Evolutionary conservation across 805 yeast genomes (phyloP).

Genomic region (Clavispora phyllophila): DNA sequence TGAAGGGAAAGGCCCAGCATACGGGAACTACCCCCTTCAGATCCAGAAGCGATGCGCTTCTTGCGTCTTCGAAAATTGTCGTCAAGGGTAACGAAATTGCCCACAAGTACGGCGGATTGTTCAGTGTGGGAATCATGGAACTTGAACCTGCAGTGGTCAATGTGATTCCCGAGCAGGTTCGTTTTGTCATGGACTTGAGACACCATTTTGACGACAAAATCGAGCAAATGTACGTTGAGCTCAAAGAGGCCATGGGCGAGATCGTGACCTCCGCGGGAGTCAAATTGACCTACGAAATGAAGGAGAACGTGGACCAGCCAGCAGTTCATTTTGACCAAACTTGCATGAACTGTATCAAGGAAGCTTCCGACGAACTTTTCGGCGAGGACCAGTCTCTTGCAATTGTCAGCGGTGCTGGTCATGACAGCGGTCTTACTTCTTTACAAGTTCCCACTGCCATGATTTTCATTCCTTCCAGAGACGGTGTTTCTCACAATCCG

Average conservation of each 20-base stretch:
- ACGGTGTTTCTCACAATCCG: conserved; percentile 65
- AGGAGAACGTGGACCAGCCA: conserved; percentile 44
- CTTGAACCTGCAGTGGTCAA: conserved; percentile 59
- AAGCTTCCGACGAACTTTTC: conserved; percentile 46
- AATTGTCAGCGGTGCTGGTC: conserved; percentile 69
- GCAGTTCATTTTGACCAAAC: conserved; percentile 54
- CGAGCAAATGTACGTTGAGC: conserved; percentile 31
- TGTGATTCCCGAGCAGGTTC: conserved; percentile 59
- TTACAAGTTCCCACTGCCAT: conserved; percentile 61
- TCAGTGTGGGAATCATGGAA: conserved; percentile 54
- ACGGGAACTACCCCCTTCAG: conserved; percentile 70
- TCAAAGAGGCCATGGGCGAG: conserved; percentile 30
- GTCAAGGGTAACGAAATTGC: conserved; percentile 54
- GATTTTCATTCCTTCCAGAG: conserved; percentile 67
- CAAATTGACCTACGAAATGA: conserved; percentile 35
- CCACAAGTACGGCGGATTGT: conserved; percentile 45
- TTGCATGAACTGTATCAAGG: conserved; percentile 47
- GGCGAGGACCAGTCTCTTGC: conserved; percentile 40
- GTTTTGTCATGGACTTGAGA: conserved; percentile 58
- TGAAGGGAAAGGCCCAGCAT: conserved; percentile 62
- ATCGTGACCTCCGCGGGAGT: conserved; percentile 29
- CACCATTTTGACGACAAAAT: conserved; percentile 45
- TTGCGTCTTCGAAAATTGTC: conserved; percentile 55
- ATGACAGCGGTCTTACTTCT: conserved; percentile 61
- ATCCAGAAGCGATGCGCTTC: conserved; percentile 56